Conservation (phyloP, 2,329 filamentous ascomycete species). For the Fusarium kyushuense region DNA sequence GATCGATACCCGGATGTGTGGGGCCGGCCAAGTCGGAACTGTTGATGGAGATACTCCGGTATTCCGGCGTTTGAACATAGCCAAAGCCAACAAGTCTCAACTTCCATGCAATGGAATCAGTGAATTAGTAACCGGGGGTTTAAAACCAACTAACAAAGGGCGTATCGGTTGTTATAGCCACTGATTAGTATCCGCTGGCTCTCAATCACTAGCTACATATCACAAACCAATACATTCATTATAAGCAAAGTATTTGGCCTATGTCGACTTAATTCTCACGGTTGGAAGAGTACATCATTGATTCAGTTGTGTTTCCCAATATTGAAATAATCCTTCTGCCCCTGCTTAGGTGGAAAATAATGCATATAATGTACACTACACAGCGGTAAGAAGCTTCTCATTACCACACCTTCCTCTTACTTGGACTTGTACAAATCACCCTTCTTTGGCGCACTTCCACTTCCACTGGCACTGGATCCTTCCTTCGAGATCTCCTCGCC, state of each 20-base stretch:
- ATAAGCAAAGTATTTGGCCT: neutral
- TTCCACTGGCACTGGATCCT: slow-evolving; percentile 53
- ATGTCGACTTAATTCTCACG: neutral
- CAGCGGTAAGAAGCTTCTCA: neutral
- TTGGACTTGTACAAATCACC: slow-evolving; percentile 28
- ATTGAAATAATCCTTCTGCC: neutral
- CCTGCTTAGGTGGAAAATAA: neutral
- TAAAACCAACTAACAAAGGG: no score
- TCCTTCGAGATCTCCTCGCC: slow-evolving; percentile 53
- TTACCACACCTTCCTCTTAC: neutral
- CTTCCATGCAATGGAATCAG: neutral
- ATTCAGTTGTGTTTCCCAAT: neutral
- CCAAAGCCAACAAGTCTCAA: neutral
- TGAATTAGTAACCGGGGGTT: neutral
- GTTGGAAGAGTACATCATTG: neutral
- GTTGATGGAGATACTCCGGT: neutral
- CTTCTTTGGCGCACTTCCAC: slow-evolving; percentile 50
- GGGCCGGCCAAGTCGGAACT: slow-evolving; percentile 5
- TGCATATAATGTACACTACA: neutral
- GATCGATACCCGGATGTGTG: neutral
- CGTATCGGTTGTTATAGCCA: neutral
- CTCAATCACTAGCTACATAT: neutral
- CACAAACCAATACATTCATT: neutral
- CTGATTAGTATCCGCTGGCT: neutral
- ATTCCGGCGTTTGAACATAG: neutral